Evolutionary conservation across 345 rosid genomes (phyloP).

Genomic region (Orychophragmus violaceus): DNA sequence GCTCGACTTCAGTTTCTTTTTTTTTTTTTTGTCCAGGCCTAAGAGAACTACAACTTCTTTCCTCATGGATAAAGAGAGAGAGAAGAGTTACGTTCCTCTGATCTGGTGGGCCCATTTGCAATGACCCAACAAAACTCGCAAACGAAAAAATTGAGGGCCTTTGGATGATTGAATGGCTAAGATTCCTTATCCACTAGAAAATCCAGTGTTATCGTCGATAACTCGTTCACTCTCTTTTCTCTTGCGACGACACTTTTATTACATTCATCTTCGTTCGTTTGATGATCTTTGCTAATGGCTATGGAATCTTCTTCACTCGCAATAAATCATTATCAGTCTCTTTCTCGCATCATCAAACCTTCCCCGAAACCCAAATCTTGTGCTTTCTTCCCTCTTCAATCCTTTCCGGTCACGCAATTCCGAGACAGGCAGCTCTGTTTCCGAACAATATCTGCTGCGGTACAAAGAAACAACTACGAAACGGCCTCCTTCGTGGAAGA

Average conservation of each 20-base stretch:
- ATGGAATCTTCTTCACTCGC: background rate
- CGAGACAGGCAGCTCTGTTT: constrained; percentile 13
- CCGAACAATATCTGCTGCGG: constrained; percentile 28
- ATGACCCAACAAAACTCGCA: background rate
- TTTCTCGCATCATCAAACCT: background rate
- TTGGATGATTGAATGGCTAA: background rate
- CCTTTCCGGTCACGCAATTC: background rate
- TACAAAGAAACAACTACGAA: constrained; percentile 48
- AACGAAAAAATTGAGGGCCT: background rate
- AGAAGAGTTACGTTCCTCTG: too few species aligned
- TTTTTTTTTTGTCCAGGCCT: too few species aligned
- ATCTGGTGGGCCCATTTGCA: background rate
- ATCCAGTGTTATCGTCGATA: background rate
- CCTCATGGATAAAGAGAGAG: too few species aligned
- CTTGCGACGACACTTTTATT: background rate
- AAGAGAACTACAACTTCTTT: too few species aligned
- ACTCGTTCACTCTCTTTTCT: background rate
- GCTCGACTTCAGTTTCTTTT: too few species aligned
- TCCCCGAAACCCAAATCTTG: background rate
- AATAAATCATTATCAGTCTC: background rate
- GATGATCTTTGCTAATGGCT: background rate
- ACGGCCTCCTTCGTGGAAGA: constrained; percentile 15
- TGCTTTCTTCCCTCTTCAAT: background rate
- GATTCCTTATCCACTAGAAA: background rate
- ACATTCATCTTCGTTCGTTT: background rate